A percentile compares a stretch with the other conserved stretches of the same genome.
These are phyloP conservation scores for Pseudocercospora eumusae DNA, from an alignment of 2,329 filamentous ascomycete species.

Conservation along the genomic window DNA sequence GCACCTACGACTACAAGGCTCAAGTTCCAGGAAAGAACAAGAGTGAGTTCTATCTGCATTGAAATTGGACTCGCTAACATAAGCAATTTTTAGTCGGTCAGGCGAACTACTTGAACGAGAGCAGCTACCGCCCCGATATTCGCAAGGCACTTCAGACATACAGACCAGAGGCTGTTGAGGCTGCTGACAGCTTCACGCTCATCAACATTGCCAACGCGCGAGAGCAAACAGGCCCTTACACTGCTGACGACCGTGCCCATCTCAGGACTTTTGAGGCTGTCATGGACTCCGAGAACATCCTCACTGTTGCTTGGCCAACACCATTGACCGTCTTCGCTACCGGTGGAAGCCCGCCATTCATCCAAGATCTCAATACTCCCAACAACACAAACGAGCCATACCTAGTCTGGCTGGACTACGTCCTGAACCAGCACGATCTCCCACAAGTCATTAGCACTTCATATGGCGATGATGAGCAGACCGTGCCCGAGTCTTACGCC, in stretches of 20 bases:
- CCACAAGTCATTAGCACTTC: conserved; percentile 65
- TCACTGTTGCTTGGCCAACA: conserved; percentile 57
- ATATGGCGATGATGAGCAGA: conserved; percentile 68
- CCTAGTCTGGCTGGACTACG: conserved; percentile 61
- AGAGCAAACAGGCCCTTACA: conserved; percentile 49
- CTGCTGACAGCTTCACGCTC: conserved; percentile 59
- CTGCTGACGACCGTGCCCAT: conserved; percentile 35
- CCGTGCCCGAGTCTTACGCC: conserved; percentile 61
- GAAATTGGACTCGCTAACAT: neutral
- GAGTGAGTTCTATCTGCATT: conserved; percentile 6
- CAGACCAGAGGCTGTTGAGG: conserved; percentile 51
- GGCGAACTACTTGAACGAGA: conserved; percentile 52
- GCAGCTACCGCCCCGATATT: conserved; percentile 57
- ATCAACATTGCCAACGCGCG: conserved; percentile 59
- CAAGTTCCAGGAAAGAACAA: conserved; percentile 46
- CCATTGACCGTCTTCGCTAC: conserved; percentile 62
- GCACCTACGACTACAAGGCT: conserved; percentile 56
- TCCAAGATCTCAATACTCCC: conserved; percentile 51
- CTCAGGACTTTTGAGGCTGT: conserved; percentile 56
- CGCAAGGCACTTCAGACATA: conserved; percentile 58
- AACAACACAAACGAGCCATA: conserved; percentile 68
- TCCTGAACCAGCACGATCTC: conserved; percentile 57
- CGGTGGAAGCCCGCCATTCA: conserved; percentile 58
- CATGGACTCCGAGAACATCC: conserved; percentile 64
- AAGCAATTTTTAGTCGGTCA: conserved; percentile 40